Conservation (phyloP, 768 basidiomycete species). For the Boletus rex-veris region DNA sequence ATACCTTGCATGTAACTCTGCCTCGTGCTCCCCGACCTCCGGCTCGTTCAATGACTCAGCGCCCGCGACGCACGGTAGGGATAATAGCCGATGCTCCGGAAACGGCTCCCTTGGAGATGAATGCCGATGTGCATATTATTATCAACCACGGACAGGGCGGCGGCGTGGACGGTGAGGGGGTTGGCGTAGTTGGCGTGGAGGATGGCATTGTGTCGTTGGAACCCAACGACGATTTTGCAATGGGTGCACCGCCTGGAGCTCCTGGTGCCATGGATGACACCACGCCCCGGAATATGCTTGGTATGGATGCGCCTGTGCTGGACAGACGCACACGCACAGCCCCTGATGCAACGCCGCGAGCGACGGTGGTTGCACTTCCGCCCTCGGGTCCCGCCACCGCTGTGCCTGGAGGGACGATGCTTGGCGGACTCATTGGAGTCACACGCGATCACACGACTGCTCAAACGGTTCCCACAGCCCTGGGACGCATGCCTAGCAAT, state of each 20-base stretch:
- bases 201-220: conserved; percentile 76
- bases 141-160: conserved; percentile 45
- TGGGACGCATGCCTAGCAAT: conserved; percentile 30
- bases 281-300: conserved; percentile 26
- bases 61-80: conserved; percentile 43
- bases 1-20: conserved; percentile 31
- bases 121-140: conserved; percentile 49
- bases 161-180: conserved; percentile 40
- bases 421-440: conserved; percentile 10
- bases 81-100: conserved; percentile 41
- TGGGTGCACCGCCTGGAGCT: conserved; percentile 90
- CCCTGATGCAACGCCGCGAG: conserved; percentile 63
- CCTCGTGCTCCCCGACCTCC: conserved; percentile 27
- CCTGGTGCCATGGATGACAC: conserved; percentile 67
- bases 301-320: conserved; percentile 23
- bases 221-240: conserved; percentile 83
- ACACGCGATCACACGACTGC: conserved; percentile 18
- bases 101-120: conserved; percentile 36
- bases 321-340: conserved; percentile 38
- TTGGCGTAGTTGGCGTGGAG: conserved; percentile 51
- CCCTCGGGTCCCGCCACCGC: conserved; percentile 16
- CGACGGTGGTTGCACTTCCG: conserved; percentile 56
- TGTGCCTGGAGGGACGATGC: conserved; percentile 13
- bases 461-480: conserved; percentile 11
- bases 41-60: conserved; percentile 33